These are phyloP conservation scores for Tieghemostelium lacteum DNA, from an alignment of 78 protist genomes.

Conservation along the genomic window DNA sequence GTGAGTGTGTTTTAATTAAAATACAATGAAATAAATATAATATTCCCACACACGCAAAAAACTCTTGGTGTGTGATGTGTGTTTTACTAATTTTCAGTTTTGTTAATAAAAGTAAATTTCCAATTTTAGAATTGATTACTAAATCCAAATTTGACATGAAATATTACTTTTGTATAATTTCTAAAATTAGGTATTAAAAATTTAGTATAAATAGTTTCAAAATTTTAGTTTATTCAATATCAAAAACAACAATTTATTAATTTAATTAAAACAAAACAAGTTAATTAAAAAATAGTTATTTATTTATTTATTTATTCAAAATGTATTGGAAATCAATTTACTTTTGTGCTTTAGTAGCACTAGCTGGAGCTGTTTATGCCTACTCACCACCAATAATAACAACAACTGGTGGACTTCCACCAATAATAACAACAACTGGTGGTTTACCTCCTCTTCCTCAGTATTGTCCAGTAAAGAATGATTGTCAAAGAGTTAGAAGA, in stretches of 20 bases:
- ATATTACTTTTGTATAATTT: background rate
- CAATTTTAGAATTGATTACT: no score
- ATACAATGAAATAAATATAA: no score
- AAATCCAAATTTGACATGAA: background rate
- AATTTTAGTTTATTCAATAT: no score
- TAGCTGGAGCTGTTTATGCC: background rate
- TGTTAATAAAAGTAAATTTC: no score
- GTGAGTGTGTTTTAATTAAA: no score
- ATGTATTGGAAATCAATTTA: slow-evolving; percentile 19
- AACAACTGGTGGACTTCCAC: no score
- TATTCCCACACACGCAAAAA: no score
- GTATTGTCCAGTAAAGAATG: slow-evolving; percentile 7
- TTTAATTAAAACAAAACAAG: no score
- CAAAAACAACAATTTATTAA: background rate
- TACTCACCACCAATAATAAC: background rate
- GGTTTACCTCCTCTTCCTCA: background rate
- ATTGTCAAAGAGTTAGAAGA: slow-evolving; percentile 10
- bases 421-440: no score
- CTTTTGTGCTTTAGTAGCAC: background rate
- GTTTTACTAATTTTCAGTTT: no score
- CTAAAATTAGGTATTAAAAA: background rate
- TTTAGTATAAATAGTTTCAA: background rate
- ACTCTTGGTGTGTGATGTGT: no score
- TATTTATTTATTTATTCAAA: slow-evolving; percentile 17
- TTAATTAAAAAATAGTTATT: slow-evolving; percentile 1